A percentile compares a stretch with the other conserved stretches of the same genome.
phyloP scores from a whole-genome alignment of 2,329 filamentous ascomycete species.

The Chrysoporthe puriensis region DNA sequence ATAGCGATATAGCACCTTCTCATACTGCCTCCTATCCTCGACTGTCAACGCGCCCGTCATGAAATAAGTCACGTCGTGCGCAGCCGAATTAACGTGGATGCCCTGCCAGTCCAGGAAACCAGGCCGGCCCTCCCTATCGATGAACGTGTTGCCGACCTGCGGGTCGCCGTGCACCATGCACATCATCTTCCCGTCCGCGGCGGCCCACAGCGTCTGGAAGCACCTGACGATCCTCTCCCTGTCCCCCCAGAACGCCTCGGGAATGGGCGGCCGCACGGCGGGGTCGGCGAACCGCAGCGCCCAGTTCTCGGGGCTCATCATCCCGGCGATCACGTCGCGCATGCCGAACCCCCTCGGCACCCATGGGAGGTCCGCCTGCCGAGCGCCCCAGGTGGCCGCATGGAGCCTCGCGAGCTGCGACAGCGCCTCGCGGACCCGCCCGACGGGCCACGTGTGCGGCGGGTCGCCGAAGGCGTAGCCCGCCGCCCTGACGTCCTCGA shows the following conservation, averaged over 20 bases:
- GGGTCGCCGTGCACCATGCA: slow-evolving; percentile 49
- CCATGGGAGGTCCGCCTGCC: slow-evolving; percentile 37
- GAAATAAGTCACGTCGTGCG: slow-evolving; percentile 48
- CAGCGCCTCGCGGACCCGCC: slow-evolving; percentile 33
- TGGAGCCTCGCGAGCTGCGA: slow-evolving; percentile 46
- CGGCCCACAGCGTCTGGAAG: slow-evolving; percentile 41
- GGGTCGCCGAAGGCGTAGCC: slow-evolving; percentile 33
- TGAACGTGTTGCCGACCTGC: slow-evolving; percentile 49
- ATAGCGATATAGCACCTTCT: slow-evolving; percentile 43
- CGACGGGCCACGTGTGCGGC: slow-evolving; percentile 21
- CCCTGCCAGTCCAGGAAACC: slow-evolving; percentile 49
- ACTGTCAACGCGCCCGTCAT: slow-evolving; percentile 44
- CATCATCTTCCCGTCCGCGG: slow-evolving; percentile 43
- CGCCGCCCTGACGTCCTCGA: slow-evolving; percentile 13
- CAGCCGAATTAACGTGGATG: slow-evolving; percentile 45
- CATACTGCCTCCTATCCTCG: slow-evolving; percentile 45
- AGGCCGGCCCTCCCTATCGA: slow-evolving; percentile 39
- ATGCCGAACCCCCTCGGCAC: slow-evolving; percentile 33
- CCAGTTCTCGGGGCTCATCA: slow-evolving; percentile 23
- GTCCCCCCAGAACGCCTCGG: slow-evolving; percentile 16
- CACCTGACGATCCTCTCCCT: slow-evolving; percentile 27
- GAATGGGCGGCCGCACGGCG: slow-evolving; percentile 23
- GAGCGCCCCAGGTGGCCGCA: slow-evolving; percentile 43
- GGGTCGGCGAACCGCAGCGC: slow-evolving; percentile 19
- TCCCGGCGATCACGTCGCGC: slow-evolving; percentile 39